A percentile compares a stretch with the other conserved stretches of the same genome.
phyloP scores from a whole-genome alignment of 257 asterid species.

The Osmanthus fragrans region DNA sequence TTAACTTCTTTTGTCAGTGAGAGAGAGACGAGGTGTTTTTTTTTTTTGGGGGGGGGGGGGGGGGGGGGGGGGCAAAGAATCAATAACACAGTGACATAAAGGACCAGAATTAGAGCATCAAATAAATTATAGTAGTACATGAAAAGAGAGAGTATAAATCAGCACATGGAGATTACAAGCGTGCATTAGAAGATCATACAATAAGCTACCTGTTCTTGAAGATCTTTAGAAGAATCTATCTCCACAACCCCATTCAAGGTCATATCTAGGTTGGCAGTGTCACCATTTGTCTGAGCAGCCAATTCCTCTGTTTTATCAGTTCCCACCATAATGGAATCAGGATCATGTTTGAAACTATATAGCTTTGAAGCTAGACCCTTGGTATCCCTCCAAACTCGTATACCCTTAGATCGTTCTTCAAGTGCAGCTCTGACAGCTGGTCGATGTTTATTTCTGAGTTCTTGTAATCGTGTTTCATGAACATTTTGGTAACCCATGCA shows the following conservation, averaged over 20 bases:
- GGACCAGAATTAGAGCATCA: neutral
- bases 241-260: conserved; percentile 48
- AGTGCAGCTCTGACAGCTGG: conserved; percentile 72
- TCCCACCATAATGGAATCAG: conserved; percentile 41
- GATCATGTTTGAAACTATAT: conserved; percentile 63
- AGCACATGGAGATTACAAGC: conserved; percentile 7
- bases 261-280: conserved; percentile 36
- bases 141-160: neutral
- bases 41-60: too few relatives aligned
- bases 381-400: conserved; percentile 59
- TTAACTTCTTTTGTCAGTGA: neutral
- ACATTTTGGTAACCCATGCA: conserved; percentile 93
- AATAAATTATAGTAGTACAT: neutral
- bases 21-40: neutral
- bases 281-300: conserved; percentile 49
- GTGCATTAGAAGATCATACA: neutral
- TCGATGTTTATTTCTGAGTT: conserved; percentile 76
- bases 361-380: conserved; percentile 77
- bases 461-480: conserved; percentile 60
- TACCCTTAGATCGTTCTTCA: conserved; percentile 76
- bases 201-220: conserved; percentile 77
- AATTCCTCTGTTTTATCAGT: conserved; percentile 40
- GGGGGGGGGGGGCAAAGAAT: neutral
- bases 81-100: neutral
- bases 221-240: conserved; percentile 70